Evolutionary conservation across 1,284 basidiomycete species (phyloP), one percentile per base, ranked within the genome.

Genomic region (Sphagnurus paluster): DNA sequence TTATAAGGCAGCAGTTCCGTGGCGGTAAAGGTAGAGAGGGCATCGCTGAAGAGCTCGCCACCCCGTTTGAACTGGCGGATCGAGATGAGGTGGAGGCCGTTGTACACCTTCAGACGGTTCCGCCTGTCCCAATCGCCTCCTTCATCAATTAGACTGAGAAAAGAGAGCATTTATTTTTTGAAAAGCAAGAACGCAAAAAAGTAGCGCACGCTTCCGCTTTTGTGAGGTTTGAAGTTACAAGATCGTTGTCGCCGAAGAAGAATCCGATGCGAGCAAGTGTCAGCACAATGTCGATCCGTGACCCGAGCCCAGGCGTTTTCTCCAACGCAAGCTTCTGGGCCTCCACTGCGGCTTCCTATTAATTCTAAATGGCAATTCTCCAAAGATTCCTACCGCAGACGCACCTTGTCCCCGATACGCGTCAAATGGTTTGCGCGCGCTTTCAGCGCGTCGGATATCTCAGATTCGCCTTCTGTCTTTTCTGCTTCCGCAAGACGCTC

Each of bases 41-140:
- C 92, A 57, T 98, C 94, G 39, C 94, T 81, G 53, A 98, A 78
- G 8, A 97, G 82, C 42, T 87, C 89, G 29, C 76, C 77, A 6
- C 73, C 86, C 17, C 67, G 81, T 65, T 82, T 87, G 73, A 84
- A 93, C 69, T 86, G 84, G 48, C 96, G 87, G 49, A 94, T 87
- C 14, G 92, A 91, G 26, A 97, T 72, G 24, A 88, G 73, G 63
- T 97, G 90, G 1, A 97, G 71, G 30, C 90, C 95, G 44, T 86
- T 83, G 73, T 99, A 99, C 30, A 98, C 96, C 67, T 98, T 99
- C 56, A 98, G 82, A 36, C 95, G 81, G 66, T 98, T 99, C 24
- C 94, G 81, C 46, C 97, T 77, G 67, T 99, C 96, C 96, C 96
- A 99, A 68, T 99, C 96, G 37, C 97, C 96, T 2, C 97, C 96